Percentiles rank a stretch among this genome's conserved stretches.
phyloP scores from a whole-genome alignment of 225 moss, liverwort and hornwort genomes.

The Marchantia polymorpha region DNA sequence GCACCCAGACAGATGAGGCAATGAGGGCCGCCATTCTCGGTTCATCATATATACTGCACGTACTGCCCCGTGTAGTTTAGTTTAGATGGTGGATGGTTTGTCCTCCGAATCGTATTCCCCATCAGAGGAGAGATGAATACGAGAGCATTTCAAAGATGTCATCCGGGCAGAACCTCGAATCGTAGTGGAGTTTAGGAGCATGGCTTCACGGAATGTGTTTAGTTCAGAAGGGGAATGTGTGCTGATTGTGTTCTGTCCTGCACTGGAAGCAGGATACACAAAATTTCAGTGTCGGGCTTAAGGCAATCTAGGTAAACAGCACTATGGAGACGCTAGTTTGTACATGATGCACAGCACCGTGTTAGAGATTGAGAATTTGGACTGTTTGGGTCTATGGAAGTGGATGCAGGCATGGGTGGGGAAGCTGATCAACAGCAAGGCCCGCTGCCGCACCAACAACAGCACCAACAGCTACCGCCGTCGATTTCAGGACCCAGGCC shows the following conservation, averaged over 20 bases:
- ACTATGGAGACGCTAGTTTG: conserved; percentile 18
- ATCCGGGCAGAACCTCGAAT: background rate
- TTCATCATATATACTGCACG: background rate
- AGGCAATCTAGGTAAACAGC: conserved; percentile 15
- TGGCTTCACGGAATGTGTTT: background rate
- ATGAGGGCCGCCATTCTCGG: background rate
- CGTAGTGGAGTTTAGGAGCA: background rate
- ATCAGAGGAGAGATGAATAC: background rate
- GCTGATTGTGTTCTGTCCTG: background rate
- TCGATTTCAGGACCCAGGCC: conserved; percentile 53
- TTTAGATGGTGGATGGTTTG: background rate
- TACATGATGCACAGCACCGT: conserved; percentile 18
- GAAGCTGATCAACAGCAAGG: conserved; percentile 19
- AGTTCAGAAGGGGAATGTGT: conserved; percentile 3
- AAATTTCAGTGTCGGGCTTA: conserved; percentile 6
- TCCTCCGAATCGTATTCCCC: background rate
- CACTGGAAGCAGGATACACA: conserved; percentile 4
- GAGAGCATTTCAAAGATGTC: background rate
- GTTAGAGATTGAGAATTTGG: conserved; percentile 8
- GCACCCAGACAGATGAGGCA: background rate
- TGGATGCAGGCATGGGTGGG: conserved; percentile 34
- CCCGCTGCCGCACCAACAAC: conserved; percentile 5
- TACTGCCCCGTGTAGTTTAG: background rate
- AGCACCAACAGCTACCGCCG: conserved; percentile 31
- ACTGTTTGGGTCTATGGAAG: conserved; percentile 35